A percentile compares a stretch with the other conserved stretches of the same genome.
phyloP scores from a whole-genome alignment of 2,329 filamentous ascomycete genomes.

The Cadophora malorum region DNA sequence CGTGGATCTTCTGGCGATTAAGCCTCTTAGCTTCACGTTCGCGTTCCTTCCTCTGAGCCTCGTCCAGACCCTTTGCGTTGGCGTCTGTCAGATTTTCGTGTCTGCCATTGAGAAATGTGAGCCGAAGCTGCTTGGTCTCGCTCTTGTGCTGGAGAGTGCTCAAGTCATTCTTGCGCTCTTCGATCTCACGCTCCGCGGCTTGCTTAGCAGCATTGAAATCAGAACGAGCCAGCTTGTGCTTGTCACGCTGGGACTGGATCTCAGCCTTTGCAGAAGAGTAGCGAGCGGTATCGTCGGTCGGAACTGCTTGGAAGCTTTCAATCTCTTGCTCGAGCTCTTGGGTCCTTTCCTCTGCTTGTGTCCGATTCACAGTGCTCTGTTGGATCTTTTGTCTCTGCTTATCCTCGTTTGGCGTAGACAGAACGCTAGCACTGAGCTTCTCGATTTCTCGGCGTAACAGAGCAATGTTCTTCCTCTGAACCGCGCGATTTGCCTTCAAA shows the following conservation, averaged over 20 bases:
- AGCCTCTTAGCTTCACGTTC: constrained; percentile 40
- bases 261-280: constrained; percentile 62
- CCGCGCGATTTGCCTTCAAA: constrained; percentile 74
- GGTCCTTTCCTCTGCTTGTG: constrained; percentile 66
- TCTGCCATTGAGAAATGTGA: constrained; percentile 75
- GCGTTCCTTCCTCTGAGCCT: constrained; percentile 44
- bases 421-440: constrained; percentile 67
- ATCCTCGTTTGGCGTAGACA: constrained; percentile 75
- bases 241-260: constrained; percentile 55
- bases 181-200: constrained; percentile 66
- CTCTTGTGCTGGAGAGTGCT: constrained; percentile 68
- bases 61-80: constrained; percentile 59
- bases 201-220: constrained; percentile 68
- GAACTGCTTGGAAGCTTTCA: constrained; percentile 68
- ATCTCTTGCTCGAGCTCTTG: constrained; percentile 62
- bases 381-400: constrained; percentile 76
- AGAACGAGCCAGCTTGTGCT: constrained; percentile 50
- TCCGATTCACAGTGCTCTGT: constrained; percentile 77
- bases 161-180: constrained; percentile 69
- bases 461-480: constrained; percentile 74
- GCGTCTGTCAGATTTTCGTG: constrained; percentile 73
- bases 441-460: constrained; percentile 77
- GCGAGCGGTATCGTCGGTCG: constrained; percentile 63
- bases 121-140: constrained; percentile 74
- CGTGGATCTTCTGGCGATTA: constrained; percentile 40